These are phyloP conservation scores for Ilex aquifolium DNA, from an alignment of 257 asterid genomes.

Conservation along the genomic window DNA sequence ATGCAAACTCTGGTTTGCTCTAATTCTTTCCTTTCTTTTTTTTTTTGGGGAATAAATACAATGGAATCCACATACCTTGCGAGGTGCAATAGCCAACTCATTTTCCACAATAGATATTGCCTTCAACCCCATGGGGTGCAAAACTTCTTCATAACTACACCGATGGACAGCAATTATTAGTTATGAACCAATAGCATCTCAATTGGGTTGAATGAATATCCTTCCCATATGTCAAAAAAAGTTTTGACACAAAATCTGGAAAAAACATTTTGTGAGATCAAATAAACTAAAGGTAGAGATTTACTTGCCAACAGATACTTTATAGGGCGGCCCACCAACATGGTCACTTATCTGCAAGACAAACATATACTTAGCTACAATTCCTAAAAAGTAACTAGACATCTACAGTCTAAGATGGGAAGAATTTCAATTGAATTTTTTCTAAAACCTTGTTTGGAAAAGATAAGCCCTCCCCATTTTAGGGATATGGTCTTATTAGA, in stretches of 20 bases:
- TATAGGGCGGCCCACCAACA: conserved; percentile 85
- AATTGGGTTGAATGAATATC: neutral
- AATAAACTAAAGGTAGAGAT: conserved; percentile 11
- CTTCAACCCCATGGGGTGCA: conserved; percentile 62
- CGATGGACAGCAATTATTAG: conserved; percentile 4
- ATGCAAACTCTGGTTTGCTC: neutral
- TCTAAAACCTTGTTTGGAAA: neutral
- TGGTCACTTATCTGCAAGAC: conserved; percentile 57
- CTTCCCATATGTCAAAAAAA: neutral
- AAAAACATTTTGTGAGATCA: neutral
- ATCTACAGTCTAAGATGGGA: too few species aligned
- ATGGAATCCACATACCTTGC: conserved; percentile 36
- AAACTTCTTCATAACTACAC: conserved; percentile 64
- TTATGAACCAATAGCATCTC: neutral
- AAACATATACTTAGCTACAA: neutral
- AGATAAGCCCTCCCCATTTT: neutral
- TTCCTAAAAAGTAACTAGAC: neutral
- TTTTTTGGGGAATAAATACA: too few species aligned
- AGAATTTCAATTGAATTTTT: neutral
- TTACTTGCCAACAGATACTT: conserved; percentile 70
- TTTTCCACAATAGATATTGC: conserved; percentile 60
- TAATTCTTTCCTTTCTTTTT: neutral
- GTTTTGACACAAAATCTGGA: neutral
- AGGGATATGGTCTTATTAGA: neutral
- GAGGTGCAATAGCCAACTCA: conserved; percentile 59